These are phyloP conservation scores for Gastrodia elata DNA, from an alignment of 106 monocot species.

Conservation along the genomic window DNA sequence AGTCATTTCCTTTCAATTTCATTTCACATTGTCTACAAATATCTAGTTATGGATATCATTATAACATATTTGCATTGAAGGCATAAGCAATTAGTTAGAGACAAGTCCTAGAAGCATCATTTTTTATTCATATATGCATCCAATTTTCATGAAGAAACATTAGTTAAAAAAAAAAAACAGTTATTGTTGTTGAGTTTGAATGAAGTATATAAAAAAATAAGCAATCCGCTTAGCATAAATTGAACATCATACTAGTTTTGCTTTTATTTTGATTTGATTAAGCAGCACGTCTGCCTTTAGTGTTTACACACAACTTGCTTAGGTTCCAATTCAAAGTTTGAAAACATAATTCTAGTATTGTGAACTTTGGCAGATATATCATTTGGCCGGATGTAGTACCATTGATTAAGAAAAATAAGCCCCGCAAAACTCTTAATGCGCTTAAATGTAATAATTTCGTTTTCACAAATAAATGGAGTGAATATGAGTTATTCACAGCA, in stretches of 20 bases:
- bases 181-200: neutral
- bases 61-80: too few relatives aligned
- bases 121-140: too few relatives aligned
- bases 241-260: neutral
- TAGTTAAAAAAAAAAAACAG: neutral
- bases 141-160: slow-evolving; percentile 3
- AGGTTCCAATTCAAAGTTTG: neutral
- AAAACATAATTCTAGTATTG: neutral
- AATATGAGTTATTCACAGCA: neutral
- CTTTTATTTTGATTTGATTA: neutral
- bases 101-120: too few relatives aligned
- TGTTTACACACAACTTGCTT: neutral
- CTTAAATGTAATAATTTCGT: neutral
- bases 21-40: too few relatives aligned
- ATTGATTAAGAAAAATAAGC: too few relatives aligned
- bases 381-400: neutral
- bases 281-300: neutral
- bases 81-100: too few relatives aligned
- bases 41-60: too few relatives aligned
- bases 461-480: neutral
- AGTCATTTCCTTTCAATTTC: too few relatives aligned
- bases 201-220: neutral
- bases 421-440: neutral
- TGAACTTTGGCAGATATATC: neutral
- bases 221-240: neutral